Conservation (phyloP, 371 early-diverging fungal species). For the Mortierella sp. region DNA sequence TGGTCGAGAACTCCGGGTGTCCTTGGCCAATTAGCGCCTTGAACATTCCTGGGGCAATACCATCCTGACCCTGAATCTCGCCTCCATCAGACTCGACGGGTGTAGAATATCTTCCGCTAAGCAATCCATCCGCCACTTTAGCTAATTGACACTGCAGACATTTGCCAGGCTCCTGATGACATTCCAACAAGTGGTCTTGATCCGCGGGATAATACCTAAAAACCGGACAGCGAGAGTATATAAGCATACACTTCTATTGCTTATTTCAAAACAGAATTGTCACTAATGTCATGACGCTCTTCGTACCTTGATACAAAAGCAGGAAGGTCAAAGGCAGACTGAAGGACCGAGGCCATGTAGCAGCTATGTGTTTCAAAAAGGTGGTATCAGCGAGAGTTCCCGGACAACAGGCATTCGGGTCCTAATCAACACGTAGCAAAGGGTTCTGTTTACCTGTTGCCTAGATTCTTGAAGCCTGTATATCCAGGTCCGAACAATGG, state of each 20-base stretch:
- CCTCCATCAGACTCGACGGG: conserved; percentile 59
- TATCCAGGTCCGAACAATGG: conserved; percentile 91
- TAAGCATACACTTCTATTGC: not conserved
- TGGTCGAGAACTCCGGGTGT: conserved; percentile 93
- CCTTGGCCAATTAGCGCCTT: conserved; percentile 89
- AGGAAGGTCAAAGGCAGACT: conserved; percentile 82
- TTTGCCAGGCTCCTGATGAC: conserved; percentile 70
- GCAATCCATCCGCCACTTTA: conserved; percentile 91
- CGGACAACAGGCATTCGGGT: too few species aligned
- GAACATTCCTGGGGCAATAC: conserved; percentile 90
- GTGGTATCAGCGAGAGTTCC: too few species aligned
- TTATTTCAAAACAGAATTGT: not conserved
- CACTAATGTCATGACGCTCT: conserved; percentile 1
- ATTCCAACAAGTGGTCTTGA: conserved; percentile 72
- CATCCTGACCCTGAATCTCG: conserved; percentile 63
- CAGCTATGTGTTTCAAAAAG: conserved; percentile 67
- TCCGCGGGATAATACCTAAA: conserved; percentile 61
- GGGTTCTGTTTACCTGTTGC: conserved; percentile 77
- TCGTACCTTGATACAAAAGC: conserved; percentile 72
- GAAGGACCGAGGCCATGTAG: conserved; percentile 95
- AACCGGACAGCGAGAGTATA: not conserved
- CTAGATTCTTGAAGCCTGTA: conserved; percentile 94
- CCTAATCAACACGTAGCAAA: not conserved
- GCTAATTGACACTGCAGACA: conserved; percentile 92
- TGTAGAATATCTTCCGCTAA: conserved; percentile 87